Conservation (phyloP, 345 rosid species). For the Ceriops zippeliana region DNA sequence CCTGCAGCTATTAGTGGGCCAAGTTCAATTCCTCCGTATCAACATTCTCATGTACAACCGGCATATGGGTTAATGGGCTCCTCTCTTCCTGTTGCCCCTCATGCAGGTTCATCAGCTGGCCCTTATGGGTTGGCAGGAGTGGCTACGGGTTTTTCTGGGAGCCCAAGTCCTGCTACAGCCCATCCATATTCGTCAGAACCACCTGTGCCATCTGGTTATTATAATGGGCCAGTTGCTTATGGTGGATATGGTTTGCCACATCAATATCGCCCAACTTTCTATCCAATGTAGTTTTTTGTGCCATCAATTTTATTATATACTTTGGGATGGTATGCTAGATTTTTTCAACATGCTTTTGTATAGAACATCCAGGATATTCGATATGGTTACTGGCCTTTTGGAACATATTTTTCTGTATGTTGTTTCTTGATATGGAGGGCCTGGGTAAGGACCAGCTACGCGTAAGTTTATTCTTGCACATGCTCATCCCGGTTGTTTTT, state of each 20-base stretch:
- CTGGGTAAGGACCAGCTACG: not conserved
- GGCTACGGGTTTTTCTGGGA: slow-evolving; percentile 30
- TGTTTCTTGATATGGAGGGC: not conserved
- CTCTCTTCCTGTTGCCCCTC: slow-evolving; percentile 29
- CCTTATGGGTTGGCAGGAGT: slow-evolving; percentile 36
- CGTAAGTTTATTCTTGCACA: not conserved
- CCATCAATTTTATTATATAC: slow-evolving; percentile 7
- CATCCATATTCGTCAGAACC: slow-evolving; percentile 30
- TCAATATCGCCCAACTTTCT: slow-evolving; percentile 46
- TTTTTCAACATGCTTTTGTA: not conserved
- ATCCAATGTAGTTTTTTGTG: slow-evolving; percentile 37
- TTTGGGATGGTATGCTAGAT: slow-evolving; percentile 8
- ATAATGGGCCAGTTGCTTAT: slow-evolving; percentile 40
- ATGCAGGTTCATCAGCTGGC: slow-evolving; percentile 39
- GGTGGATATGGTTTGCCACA: slow-evolving; percentile 44
- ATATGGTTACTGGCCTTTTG: not conserved
- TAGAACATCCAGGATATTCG: not conserved
- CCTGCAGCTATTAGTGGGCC: slow-evolving; percentile 28
- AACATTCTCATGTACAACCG: slow-evolving; percentile 40
- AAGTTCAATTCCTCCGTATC: slow-evolving; percentile 30
- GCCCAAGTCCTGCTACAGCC: slow-evolving; percentile 29
- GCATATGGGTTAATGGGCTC: slow-evolving; percentile 39
- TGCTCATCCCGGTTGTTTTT: not conserved
- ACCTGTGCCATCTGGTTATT: slow-evolving; percentile 32
- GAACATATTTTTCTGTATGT: not conserved